Percentiles rank a stretch among this genome's conserved stretches.
These are phyloP conservation scores for Arabidopsis suecica DNA, from an alignment of 345 rosid species.

Conservation along the genomic window DNA sequence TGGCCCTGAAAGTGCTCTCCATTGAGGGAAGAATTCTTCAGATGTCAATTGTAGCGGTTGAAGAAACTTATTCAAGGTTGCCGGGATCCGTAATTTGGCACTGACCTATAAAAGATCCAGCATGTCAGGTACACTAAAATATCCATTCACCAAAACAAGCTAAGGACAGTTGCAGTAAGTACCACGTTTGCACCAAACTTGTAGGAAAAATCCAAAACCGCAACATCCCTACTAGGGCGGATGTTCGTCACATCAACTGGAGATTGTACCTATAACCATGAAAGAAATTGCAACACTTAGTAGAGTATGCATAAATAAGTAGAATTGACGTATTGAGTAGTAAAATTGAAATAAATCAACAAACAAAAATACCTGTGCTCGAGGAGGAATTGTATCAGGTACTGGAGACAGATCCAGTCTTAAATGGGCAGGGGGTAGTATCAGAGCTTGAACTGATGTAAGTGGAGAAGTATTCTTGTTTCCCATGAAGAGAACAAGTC, in stretches of 20 bases:
- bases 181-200: constrained; percentile 75
- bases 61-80: constrained; percentile 88
- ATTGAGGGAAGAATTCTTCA: constrained; percentile 95
- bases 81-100: constrained; percentile 93
- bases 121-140: constrained; percentile 24
- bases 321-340: background rate
- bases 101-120: constrained; percentile 60
- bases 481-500: constrained; percentile 94
- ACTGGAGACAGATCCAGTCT: constrained; percentile 85
- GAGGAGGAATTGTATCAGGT: constrained; percentile 98
- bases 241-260: constrained; percentile 88
- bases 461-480: constrained; percentile 91
- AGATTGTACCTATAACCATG: constrained; percentile 78
- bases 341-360: background rate
- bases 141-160: constrained; percentile 29
- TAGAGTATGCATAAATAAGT: background rate
- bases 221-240: constrained; percentile 92
- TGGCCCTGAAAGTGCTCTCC: constrained; percentile 97
- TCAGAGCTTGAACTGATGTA: constrained; percentile 74
- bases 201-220: constrained; percentile 97
- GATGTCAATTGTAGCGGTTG: constrained; percentile 77
- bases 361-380: constrained; percentile 72
- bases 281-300: constrained; percentile 19
- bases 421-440: constrained; percentile 91
- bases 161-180: constrained; percentile 37